Conservation (phyloP, 1,139 yeast species). For the Kodamaea ohmeri region DNA sequence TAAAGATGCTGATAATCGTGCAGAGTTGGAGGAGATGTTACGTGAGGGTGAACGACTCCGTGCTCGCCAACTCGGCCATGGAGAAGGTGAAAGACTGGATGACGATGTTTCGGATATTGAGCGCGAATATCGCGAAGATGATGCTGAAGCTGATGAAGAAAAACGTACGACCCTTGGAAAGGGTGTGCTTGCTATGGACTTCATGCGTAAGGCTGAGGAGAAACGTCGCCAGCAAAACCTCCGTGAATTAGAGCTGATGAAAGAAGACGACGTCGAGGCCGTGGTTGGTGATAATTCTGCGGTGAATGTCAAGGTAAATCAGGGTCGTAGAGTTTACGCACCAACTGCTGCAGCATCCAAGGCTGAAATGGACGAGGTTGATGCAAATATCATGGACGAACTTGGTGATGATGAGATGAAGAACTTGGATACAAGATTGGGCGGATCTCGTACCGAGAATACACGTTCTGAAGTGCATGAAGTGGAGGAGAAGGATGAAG, state of each 20-base stretch:
- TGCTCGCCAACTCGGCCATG: conserved; percentile 68
- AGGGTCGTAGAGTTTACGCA: conserved; percentile 80
- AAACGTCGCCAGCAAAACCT: conserved; percentile 56
- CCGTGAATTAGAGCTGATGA: conserved; percentile 50
- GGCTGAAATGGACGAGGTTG: conserved; percentile 41
- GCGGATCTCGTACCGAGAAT: too few species aligned
- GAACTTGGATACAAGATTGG: conserved; percentile 41
- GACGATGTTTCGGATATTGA: conserved; percentile 53
- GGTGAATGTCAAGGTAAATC: conserved; percentile 55
- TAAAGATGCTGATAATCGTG: conserved; percentile 79
- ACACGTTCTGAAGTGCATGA: neutral
- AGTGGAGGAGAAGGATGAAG: neutral
- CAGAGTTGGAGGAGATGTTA: conserved; percentile 91
- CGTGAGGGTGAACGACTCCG: conserved; percentile 80
- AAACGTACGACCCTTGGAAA: conserved; percentile 57
- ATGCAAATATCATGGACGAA: conserved; percentile 46
- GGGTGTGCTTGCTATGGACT: conserved; percentile 91
- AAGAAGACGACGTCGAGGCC: conserved; percentile 43
- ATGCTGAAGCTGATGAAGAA: conserved; percentile 30
- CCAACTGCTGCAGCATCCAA: conserved; percentile 58
- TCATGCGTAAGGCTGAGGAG: conserved; percentile 85
- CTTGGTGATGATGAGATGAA: conserved; percentile 54
- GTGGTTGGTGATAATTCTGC: conserved; percentile 30
- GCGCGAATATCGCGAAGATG: conserved; percentile 39
- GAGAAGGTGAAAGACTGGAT: conserved; percentile 52